These are phyloP conservation scores for Sphagnum fallax DNA, from an alignment of 228 moss, liverwort and hornwort species.

Conservation along the genomic window DNA sequence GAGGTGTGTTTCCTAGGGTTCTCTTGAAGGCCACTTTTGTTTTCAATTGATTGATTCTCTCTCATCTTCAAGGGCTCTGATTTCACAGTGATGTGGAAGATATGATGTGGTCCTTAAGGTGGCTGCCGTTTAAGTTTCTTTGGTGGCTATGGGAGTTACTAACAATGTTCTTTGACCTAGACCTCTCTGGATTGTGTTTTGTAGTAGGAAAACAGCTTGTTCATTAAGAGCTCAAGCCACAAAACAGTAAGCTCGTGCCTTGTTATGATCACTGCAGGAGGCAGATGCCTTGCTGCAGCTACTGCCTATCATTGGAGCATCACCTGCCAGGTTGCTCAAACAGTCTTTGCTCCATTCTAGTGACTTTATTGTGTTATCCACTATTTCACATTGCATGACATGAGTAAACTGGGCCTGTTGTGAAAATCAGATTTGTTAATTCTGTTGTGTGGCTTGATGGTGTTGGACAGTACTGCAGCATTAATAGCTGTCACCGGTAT, in stretches of 20 bases:
- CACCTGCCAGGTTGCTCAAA: conserved; percentile 58
- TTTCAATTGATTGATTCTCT: neutral
- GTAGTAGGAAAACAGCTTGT: neutral
- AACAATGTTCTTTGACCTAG: too few relatives aligned
- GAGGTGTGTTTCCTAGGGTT: conserved; percentile 46
- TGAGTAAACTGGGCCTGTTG: too few relatives aligned
- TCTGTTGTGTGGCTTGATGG: neutral
- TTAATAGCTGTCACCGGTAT: conserved; percentile 83
- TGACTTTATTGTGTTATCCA: neutral
- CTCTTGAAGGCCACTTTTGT: neutral
- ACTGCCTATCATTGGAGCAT: conserved; percentile 81
- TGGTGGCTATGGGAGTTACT: too few relatives aligned
- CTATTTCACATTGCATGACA: neutral
- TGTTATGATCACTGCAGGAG: conserved; percentile 43
- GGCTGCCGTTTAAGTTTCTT: too few relatives aligned
- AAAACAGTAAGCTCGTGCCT: neutral
- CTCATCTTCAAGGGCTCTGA: neutral
- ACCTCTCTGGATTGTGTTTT: too few relatives aligned
- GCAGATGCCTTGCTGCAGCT: conserved; percentile 87
- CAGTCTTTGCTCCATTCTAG: too few relatives aligned
- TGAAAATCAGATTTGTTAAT: neutral
- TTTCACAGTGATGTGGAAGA: neutral
- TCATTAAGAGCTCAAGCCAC: neutral
- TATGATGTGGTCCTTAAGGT: neutral
- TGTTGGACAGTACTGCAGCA: conserved; percentile 70